Conservation (phyloP, 176 grass and related monocot genomes). For the Cenchrus fungigraminus region DNA sequence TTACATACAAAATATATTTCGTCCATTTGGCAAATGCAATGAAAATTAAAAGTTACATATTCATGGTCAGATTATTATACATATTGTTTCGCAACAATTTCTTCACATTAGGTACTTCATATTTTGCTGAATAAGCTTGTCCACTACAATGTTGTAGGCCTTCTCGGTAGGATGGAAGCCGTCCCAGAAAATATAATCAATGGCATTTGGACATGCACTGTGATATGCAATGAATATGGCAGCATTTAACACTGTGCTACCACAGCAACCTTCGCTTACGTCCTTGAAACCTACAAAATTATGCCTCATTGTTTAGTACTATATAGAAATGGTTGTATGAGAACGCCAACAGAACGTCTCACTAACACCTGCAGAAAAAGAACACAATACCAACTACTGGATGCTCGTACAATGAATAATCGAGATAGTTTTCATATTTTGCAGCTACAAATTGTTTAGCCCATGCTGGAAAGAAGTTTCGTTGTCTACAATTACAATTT, state of each 20-base stretch:
- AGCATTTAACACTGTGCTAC: conserved; percentile 11
- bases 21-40: not conserved
- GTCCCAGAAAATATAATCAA: conserved; percentile 66
- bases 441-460: not conserved
- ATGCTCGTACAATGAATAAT: not conserved
- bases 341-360: not conserved
- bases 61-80: not conserved
- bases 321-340: not conserved
- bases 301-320: not conserved
- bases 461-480: not conserved
- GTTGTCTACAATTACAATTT: not conserved
- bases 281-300: conserved; percentile 51
- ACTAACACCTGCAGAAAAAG: not conserved
- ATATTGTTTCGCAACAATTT: not conserved
- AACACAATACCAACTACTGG: not conserved
- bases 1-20: not conserved
- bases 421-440: not conserved
- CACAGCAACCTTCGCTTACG: conserved; percentile 32
- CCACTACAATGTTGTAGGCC: conserved; percentile 50
- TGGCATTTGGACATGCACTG: conserved; percentile 38
- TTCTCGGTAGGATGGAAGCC: conserved; percentile 55
- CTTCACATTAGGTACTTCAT: conserved; percentile 36
- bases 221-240: conserved; percentile 56
- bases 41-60: not conserved
- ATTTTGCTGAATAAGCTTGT: conserved; percentile 38